Conservation (phyloP, 176 grass and related monocot genomes). For the Musa schizocarpa region DNA sequence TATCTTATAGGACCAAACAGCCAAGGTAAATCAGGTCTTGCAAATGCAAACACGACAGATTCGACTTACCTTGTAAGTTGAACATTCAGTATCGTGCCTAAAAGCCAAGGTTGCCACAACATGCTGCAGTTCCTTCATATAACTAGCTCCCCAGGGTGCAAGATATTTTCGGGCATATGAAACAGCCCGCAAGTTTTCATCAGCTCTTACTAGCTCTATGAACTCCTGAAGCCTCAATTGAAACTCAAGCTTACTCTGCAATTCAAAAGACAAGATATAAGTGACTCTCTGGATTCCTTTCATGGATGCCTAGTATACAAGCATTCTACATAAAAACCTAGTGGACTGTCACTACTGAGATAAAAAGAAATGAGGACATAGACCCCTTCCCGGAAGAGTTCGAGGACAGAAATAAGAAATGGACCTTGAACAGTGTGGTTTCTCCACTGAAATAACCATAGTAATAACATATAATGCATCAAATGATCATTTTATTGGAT, state of each 20-base stretch:
- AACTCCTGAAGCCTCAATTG: conserved; percentile 93
- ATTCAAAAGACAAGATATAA: conserved; percentile 21
- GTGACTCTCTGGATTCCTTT: background rate
- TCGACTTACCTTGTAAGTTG: conserved; percentile 63
- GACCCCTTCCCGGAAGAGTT: background rate
- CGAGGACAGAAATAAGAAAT: background rate
- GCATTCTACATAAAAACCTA: background rate
- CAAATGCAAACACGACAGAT: conserved; percentile 9
- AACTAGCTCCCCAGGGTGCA: conserved; percentile 65
- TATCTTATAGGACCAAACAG: background rate
- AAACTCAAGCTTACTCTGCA: conserved; percentile 98
- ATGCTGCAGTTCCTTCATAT: conserved; percentile 91
- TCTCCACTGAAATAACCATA: background rate
- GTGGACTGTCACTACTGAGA: background rate
- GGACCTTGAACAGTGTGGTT: background rate
- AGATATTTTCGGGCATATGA: conserved; percentile 86
- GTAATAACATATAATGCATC: background rate
- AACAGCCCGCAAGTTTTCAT: conserved; percentile 64
- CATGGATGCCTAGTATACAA: background rate
- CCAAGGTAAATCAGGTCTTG: background rate
- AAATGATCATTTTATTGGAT: no score
- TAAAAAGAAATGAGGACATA: background rate
- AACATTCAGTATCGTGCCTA: conserved; percentile 57
- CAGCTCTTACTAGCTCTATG: conserved; percentile 78
- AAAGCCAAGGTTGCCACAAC: conserved; percentile 73